A percentile compares a stretch with the other conserved stretches of the same genome.
Evolutionary conservation across 257 asterid species (phyloP).

Genomic region (Scutellaria baicalensis): DNA sequence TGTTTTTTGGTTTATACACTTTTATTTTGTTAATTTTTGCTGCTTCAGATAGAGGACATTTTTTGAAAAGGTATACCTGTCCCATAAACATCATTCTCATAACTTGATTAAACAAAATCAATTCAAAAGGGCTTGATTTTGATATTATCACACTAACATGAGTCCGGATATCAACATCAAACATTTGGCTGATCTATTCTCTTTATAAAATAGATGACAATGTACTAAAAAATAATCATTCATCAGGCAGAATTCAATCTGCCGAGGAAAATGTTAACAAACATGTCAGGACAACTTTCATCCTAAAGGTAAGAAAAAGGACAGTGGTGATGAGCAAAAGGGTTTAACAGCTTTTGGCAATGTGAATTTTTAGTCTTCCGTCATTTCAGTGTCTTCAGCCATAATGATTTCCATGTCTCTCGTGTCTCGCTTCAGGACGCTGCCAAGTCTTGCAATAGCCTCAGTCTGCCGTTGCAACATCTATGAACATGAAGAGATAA

Average conservation of each 20-base stretch:
- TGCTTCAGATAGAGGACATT: too few relatives aligned
- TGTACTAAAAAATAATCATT: neutral
- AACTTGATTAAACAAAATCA: neutral
- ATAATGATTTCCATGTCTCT: conserved; percentile 91
- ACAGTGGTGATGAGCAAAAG: neutral
- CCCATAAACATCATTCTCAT: neutral
- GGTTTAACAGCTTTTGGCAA: neutral
- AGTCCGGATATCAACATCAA: neutral
- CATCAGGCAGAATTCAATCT: neutral
- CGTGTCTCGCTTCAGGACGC: conserved; percentile 72
- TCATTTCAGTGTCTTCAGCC: conserved; percentile 74
- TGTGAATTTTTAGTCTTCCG: conserved; percentile 18
- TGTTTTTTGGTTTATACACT: too few relatives aligned
- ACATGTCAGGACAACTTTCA: neutral
- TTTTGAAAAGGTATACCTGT: too few relatives aligned
- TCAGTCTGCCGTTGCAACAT: conserved; percentile 91
- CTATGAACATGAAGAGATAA: conserved; percentile 37
- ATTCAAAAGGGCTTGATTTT: neutral
- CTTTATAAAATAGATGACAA: neutral
- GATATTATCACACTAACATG: neutral
- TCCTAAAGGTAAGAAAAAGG: neutral
- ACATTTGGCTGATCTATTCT: neutral
- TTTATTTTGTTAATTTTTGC: too few relatives aligned
- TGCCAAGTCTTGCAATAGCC: conserved; percentile 84
- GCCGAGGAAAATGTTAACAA: neutral